Evolutionary conservation across 495 filamentous ascomycete species (phyloP).

Genomic region (Neurospora pannonica): DNA sequence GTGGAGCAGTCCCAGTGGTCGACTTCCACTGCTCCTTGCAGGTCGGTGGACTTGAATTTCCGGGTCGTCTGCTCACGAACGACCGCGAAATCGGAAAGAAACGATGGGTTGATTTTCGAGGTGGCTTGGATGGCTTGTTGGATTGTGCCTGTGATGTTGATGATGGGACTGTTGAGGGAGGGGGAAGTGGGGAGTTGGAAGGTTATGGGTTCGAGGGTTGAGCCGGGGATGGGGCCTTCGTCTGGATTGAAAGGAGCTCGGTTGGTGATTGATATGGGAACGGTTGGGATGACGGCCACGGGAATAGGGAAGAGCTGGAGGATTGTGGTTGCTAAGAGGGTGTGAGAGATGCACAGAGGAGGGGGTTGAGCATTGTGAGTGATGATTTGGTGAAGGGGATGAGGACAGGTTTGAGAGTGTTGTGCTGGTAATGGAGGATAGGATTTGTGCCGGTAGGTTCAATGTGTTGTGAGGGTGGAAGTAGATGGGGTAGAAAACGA

Average conservation of each 20-base stretch:
- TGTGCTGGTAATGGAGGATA: not conserved
- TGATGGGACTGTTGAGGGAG: not conserved
- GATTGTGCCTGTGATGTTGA: slow-evolving; percentile 6
- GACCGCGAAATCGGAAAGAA: not conserved
- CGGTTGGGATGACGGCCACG: not conserved
- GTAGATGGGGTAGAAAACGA: not conserved
- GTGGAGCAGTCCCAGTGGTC: slow-evolving; percentile 11
- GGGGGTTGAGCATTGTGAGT: not conserved
- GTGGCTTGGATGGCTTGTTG: slow-evolving; percentile 1
- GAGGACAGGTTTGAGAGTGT: not conserved
- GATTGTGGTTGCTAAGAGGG: not conserved
- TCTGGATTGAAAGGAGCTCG: too few species aligned
- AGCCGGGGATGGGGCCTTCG: too few species aligned
- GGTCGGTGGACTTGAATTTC: not conserved
- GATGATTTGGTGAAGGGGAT: not conserved
- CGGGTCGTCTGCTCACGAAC: not conserved
- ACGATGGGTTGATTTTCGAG: not conserved
- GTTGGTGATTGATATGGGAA: too few species aligned
- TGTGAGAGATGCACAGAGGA: too few species aligned
- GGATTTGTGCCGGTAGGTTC: not conserved
- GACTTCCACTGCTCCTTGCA: slow-evolving; percentile 3
- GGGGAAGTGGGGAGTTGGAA: not conserved
- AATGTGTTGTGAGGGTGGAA: not conserved
- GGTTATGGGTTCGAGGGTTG: not conserved
- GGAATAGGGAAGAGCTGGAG: not conserved